Evolutionary conservation across 805 yeast genomes (phyloP).

Genomic region (Metschnikowia shivogae): DNA sequence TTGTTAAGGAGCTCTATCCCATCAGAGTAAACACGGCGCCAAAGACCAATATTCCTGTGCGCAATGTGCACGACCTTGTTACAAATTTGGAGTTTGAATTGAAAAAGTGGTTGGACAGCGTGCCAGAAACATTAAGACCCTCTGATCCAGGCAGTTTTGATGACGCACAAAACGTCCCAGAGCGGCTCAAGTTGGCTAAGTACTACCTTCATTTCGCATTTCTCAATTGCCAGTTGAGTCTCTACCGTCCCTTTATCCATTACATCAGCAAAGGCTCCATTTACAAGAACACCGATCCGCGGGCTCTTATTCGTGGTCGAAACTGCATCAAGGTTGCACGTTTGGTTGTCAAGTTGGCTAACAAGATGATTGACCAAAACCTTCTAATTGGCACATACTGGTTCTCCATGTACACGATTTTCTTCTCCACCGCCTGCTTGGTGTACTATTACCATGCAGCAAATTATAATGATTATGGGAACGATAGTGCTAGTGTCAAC

Average conservation of each 20-base stretch:
- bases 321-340: constrained; percentile 83
- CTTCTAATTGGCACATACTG: constrained; percentile 82
- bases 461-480: constrained; percentile 25
- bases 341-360: constrained; percentile 73
- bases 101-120: constrained; percentile 62
- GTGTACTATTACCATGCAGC: constrained; percentile 71
- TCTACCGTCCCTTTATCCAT: constrained; percentile 87
- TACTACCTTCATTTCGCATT: constrained; percentile 68
- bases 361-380: constrained; percentile 69
- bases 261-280: constrained; percentile 57
- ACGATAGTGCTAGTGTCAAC: constrained; percentile 28
- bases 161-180: constrained; percentile 32
- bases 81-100: constrained; percentile 65
- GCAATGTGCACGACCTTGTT: constrained; percentile 43
- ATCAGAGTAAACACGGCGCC: constrained; percentile 41
- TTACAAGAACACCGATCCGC: constrained; percentile 42
- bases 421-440: constrained; percentile 82
- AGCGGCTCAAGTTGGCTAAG: constrained; percentile 66
- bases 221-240: constrained; percentile 71
- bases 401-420: constrained; percentile 87
- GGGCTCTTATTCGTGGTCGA: constrained; percentile 68
- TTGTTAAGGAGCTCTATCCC: constrained; percentile 73
- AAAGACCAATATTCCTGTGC: constrained; percentile 13
- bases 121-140: constrained; percentile 71
- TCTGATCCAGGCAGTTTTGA: constrained; percentile 49